Evolutionary conservation across 2,329 filamentous ascomycete genomes (phyloP), one percentile per base, ranked within the genome.

Genomic region (Alternaria consortialis): DNA sequence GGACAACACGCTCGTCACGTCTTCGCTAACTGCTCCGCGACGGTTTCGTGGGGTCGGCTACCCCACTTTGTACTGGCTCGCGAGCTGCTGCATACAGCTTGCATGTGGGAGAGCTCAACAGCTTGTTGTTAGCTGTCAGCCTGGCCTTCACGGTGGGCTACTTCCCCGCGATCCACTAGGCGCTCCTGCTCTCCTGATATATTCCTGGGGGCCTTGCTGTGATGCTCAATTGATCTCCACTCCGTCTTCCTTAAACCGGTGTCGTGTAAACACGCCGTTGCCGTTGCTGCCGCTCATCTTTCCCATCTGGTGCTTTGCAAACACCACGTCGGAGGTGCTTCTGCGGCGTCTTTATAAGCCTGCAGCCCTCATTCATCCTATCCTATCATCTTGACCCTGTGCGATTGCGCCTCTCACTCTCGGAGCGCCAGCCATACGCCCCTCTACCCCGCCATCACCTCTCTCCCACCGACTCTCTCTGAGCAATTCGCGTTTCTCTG

Each of bases 361-460:
- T 59, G 51, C 56, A 56, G 31, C 47, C 51, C 34, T 47, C 32
- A 12, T 27, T 15, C 40, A 39, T 42, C 48, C 32, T 34, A 44
- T 52, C 56, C 27, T 3, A 17, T 47, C 42, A 47, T 12, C 42
- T 47, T 42, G 48, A 47, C 48, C 25, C 29, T 53, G 36, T 60
- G 47, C 46, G n/a, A 12, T 55, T 47, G 56, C 29, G 37, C 61
- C 53, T 59, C 58, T 55, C 56, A 62, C 29, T 56, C 52, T 20
- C 25, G 27, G 13, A 42, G 42, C 29, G 40, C 27, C 43, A 59
- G 31, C 37, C 32, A 37, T 25, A 60, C 66, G 56, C 62, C 60
- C 69, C 57, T 67, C 67, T 62, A 71, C 71, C 64, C 71, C 74
- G 58, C 69, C 70, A 51, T 70, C 70, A 25, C 69, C 69, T 59